phyloP scores from a whole-genome alignment of 2,329 filamentous ascomycete genomes.

The Penicillium sp. region DNA sequence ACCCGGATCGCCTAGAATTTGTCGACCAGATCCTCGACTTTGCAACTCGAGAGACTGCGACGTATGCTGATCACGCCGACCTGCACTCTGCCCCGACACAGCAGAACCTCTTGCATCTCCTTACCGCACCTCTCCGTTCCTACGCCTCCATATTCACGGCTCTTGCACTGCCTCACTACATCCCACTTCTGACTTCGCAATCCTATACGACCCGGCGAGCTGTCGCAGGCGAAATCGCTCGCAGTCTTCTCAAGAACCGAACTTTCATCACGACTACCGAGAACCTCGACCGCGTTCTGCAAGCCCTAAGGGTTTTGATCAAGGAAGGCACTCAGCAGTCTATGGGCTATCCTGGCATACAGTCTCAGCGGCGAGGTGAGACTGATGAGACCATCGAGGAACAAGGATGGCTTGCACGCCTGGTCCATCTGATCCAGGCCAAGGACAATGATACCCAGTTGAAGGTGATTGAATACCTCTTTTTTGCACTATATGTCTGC shows the following conservation, averaged over 20 bases:
- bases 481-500: too few species aligned
- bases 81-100: constrained; percentile 80
- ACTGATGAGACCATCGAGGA: constrained; percentile 97
- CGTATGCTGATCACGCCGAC: constrained; percentile 90
- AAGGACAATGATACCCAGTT: constrained; percentile 89
- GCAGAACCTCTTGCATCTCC: constrained; percentile 74
- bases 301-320: constrained; percentile 81
- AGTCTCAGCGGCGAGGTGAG: constrained; percentile 64
- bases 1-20: constrained; percentile 84
- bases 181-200: constrained; percentile 81
- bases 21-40: constrained; percentile 89
- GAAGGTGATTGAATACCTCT: constrained; percentile 52
- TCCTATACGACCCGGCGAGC: constrained; percentile 85
- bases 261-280: constrained; percentile 68
- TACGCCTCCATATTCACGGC: constrained; percentile 96
- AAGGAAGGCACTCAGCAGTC: constrained; percentile 80
- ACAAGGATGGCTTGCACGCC: constrained; percentile 88
- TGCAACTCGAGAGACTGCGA: constrained; percentile 72
- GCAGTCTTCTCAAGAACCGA: constrained; percentile 71
- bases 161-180: constrained; percentile 79
- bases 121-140: constrained; percentile 77
- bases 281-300: constrained; percentile 78
- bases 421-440: constrained; percentile 77
- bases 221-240: constrained; percentile 79
- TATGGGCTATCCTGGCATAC: constrained; percentile 72